Percentiles rank a stretch among this genome's conserved stretches.
Evolutionary conservation across 108 stramenopile genomes (phyloP).

Genomic region (Nitzschia sp.): DNA sequence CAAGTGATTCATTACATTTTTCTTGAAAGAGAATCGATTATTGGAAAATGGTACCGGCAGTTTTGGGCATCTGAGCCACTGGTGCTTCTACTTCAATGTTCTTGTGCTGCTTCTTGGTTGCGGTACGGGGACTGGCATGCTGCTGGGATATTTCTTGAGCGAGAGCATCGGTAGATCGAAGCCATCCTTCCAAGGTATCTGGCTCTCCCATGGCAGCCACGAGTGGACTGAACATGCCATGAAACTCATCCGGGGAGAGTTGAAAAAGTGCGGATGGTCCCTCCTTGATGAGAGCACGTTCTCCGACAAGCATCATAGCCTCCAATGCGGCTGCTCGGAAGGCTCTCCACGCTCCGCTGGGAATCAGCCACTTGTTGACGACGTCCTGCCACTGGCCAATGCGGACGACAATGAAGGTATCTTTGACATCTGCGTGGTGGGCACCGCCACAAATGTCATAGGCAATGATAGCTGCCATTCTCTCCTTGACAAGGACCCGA

Average conservation of each 20-base stretch:
- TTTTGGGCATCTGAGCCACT: not conserved
- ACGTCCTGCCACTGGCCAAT: not conserved
- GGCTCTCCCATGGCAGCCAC: conserved; percentile 3
- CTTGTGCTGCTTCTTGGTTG: not conserved
- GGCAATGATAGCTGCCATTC: not conserved
- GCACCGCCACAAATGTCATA: not conserved
- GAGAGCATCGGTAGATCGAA: not conserved
- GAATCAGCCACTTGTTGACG: conserved; percentile 1
- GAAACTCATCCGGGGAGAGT: not conserved
- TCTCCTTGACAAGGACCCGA: not conserved
- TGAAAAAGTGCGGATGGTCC: not conserved
- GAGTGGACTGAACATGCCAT: not conserved
- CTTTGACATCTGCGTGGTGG: not conserved
- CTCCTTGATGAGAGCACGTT: not conserved
- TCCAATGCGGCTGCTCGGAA: not conserved
- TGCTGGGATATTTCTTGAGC: not conserved
- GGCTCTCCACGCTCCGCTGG: not conserved
- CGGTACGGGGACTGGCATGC: not conserved
- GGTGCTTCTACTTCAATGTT: not conserved
- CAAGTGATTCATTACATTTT: not conserved
- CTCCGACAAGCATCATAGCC: not conserved
- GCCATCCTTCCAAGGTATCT: conserved; percentile 1
- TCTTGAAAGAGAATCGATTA: not conserved
- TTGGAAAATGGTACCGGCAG: not conserved
- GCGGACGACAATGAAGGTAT: not conserved